Evolutionary conservation across 192 early-diverging fungal species (phyloP).

Genomic region (Spizellomyces punctatus): DNA sequence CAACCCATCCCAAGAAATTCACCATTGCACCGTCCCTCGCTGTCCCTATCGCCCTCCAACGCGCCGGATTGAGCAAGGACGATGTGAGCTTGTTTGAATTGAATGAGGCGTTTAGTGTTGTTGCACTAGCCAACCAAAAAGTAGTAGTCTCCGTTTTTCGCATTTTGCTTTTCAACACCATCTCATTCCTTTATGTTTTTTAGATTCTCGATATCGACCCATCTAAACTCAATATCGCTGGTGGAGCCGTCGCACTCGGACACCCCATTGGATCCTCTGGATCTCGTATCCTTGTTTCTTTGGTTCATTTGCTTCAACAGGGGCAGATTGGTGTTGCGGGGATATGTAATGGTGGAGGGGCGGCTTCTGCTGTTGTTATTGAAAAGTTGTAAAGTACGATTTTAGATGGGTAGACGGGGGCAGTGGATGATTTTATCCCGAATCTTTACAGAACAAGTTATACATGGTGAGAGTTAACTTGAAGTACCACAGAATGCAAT

Average conservation of each 20-base stretch:
- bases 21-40: constrained; percentile 92
- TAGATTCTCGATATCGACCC: constrained; percentile 71
- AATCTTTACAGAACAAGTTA: too few relatives aligned
- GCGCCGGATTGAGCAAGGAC: constrained; percentile 76
- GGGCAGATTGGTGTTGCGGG: constrained; percentile 85
- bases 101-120: constrained; percentile 97
- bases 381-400: constrained; percentile 45
- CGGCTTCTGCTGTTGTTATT: constrained; percentile 83
- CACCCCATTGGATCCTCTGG: constrained; percentile 94
- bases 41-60: constrained; percentile 88
- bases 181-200: too few relatives aligned
- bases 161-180: not conserved
- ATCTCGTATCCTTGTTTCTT: constrained; percentile 82
- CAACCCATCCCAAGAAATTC: constrained; percentile 88
- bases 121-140: constrained; percentile 87
- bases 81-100: constrained; percentile 94
- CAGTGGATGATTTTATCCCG: too few relatives aligned
- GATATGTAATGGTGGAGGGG: constrained; percentile 98
- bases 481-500: too few relatives aligned
- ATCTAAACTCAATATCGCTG: constrained; percentile 86
- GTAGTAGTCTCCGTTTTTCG: constrained; percentile 5
- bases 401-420: too few relatives aligned
- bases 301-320: constrained; percentile 70
- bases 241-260: constrained; percentile 92
- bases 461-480: too few relatives aligned